A percentile compares a stretch with the other conserved stretches of the same genome.
Conservation (phyloP, 768 basidiomycete genomes). For the Leccinum uliginosum region DNA sequence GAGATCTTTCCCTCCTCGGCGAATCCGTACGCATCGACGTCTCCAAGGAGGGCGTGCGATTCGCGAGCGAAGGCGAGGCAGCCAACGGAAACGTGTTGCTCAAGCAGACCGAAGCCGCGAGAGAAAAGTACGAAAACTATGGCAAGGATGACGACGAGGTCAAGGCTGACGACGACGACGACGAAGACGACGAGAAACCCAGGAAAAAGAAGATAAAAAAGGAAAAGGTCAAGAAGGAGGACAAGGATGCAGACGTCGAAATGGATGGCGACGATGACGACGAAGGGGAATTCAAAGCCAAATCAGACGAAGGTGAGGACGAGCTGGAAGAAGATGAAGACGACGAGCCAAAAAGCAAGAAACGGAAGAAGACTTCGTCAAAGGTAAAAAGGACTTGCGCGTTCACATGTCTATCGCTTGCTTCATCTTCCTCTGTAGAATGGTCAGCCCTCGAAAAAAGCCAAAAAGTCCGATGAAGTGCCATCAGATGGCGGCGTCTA, state of each 20-base stretch:
- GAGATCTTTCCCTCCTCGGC: conserved; percentile 85
- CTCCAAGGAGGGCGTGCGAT: conserved; percentile 91
- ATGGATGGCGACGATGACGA: conserved; percentile 49
- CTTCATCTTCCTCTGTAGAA: conserved; percentile 11
- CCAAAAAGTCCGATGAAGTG: conserved; percentile 55
- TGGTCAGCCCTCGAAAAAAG: conserved; percentile 49
- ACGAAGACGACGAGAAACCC: conserved; percentile 25
- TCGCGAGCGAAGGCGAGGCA: conserved; percentile 89
- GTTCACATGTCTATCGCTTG: background rate
- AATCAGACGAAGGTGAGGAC: conserved; percentile 44
- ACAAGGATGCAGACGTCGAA: conserved; percentile 40
- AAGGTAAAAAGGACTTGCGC: conserved; percentile 37
- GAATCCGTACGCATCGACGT: conserved; percentile 96
- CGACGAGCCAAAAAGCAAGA: conserved; percentile 54
- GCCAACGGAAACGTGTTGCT: conserved; percentile 87
- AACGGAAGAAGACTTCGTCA: conserved; percentile 55
- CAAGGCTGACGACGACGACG: conserved; percentile 41
- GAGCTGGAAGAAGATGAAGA: conserved; percentile 50
- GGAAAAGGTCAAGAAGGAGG: conserved; percentile 38
- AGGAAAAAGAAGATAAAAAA: conserved; percentile 32
- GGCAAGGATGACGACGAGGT: conserved; percentile 42
- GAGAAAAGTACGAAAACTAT: conserved; percentile 36
- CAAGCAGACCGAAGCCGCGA: conserved; percentile 62
- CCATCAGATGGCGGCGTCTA: conserved; percentile 55
- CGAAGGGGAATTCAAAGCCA: conserved; percentile 38